A percentile compares a stretch with the other conserved stretches of the same genome.
phyloP scores from a whole-genome alignment of 2,329 filamentous ascomycete genomes.

The Aureobasidium mangrovei region DNA sequence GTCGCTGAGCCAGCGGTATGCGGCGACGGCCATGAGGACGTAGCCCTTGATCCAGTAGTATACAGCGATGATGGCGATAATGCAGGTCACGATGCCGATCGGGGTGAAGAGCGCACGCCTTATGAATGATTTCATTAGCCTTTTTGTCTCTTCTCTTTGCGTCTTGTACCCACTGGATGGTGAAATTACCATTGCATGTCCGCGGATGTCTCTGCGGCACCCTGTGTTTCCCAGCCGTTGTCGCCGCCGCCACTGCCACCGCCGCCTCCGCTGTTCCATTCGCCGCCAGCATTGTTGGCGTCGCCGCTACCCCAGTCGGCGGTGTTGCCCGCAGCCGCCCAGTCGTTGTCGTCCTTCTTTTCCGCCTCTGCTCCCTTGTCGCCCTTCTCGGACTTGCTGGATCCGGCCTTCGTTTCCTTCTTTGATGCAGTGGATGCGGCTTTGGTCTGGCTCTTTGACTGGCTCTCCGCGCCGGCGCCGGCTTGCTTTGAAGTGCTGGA shows the following conservation, averaged over 20 bases:
- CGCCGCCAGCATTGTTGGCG: too few relatives aligned
- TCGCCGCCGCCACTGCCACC: too few relatives aligned
- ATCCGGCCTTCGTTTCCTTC: neutral
- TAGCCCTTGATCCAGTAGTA: conserved; percentile 8
- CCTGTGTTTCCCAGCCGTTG: too few relatives aligned
- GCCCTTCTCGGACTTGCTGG: neutral
- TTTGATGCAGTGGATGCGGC: neutral
- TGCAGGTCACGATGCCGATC: neutral
- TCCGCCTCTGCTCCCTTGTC: neutral
- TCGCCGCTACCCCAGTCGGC: too few relatives aligned
- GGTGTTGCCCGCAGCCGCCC: too few relatives aligned
- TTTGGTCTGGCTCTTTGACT: neutral
- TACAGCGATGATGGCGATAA: neutral
- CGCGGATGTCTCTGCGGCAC: too few relatives aligned
- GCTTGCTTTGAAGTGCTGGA: neutral
- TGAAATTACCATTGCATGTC: too few relatives aligned
- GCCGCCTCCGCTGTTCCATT: too few relatives aligned
- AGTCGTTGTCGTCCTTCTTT: neutral
- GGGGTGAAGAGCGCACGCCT: too few relatives aligned
- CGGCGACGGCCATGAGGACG: neutral
- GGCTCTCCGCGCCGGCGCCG: neutral
- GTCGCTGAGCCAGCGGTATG: neutral
- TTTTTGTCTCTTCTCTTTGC: neutral
- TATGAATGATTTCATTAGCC: too few relatives aligned
- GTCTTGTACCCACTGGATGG: neutral